Base-by-base conservation (phyloP, 768 basidiomycete species). In the Boletus rubescentipes region DNA sequence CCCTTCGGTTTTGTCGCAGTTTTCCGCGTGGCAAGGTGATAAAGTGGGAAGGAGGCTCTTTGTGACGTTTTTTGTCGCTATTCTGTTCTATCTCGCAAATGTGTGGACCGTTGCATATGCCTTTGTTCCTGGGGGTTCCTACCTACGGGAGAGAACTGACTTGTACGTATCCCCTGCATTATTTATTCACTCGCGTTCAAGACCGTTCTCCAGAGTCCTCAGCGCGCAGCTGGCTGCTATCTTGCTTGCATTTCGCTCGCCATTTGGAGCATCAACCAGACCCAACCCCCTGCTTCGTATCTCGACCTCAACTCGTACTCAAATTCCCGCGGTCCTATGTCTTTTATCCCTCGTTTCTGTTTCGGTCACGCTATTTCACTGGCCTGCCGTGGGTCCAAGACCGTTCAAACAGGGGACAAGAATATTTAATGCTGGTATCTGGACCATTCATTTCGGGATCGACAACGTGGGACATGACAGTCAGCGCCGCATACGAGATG, bases 401-500 rank as follows among this genome's bases (percentile, higher is more conserved):
- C 85, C 89, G 4, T 84, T 82, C 70, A 83, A 83, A 49, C 72
- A 83, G 26, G 83, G 81, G 4, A 77, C 84, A 15, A 75, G 88
- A 30, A 77, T 89, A n/a, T 73, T 93, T 39, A 86, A 84, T 18
- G 85, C 88, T 5, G 93, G 89, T 4, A 91, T 95, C 29, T 95
- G 92, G 93, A 92, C 93, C 0, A 78, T 96, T 23, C 93, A 96
- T 68, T 96, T 96, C 65, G 93, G 93, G 0, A 75, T 86, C 18
- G 70, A 70, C 50, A 73, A 70, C 16, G 60, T 49, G 26, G 70
- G 71, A n/a, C 65, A 67, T 38, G 69, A 72, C 41, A 71, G 70
- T 47, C 69, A 72, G 36, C 69, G 66, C 34, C 69, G 64, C 30
- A 66, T 70, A 42, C 68, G 70, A 36, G 70, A 70, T 16, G 57